Evolutionary conservation across 2,329 filamentous ascomycete species (phyloP), one percentile per base, ranked within the genome.

Genomic region (Microdochium bolleyi): DNA sequence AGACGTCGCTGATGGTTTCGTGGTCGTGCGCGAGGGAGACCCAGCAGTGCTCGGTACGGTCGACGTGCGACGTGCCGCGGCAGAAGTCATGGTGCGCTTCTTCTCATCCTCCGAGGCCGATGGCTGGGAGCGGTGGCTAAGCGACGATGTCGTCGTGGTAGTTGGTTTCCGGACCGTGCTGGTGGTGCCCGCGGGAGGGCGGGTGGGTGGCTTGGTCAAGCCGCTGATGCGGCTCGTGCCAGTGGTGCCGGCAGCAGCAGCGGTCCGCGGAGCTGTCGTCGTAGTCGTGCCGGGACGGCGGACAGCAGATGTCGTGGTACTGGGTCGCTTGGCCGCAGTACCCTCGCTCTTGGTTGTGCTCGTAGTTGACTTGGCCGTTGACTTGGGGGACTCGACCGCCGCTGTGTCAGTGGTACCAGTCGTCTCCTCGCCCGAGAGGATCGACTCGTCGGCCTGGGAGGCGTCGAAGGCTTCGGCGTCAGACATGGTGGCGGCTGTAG

Each of bases 41-140:
- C 62, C 58, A 4, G 70, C 56, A 54, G 68, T 67, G 55, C 70
- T 72, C 24, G 71, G 65, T 24, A 74, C 63, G n/a, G 70, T 67
- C 52, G 74, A 77, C 19, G 73, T 68, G 56, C 75, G 70, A 50
- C 75, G 69, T 19, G 72, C 65, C 24, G 71, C 65, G 19, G 62
- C 56, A 37, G 68, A 64, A 7, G 68, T 68, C 54, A 73, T 60
- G 22, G 62, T 64, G 3, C 73, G 64, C 61, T 70, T 76, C 66
- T 72, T 76, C 56, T 79, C 76, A 58, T 78, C 76, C 55, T 78
- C 76, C 52, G 75, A 76, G 50, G 72, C 70, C 55, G 76, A 77
- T 51, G 74, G 68, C n/a, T 73, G 73, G 49, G 74, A 72, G 56
- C 67, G 71, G 62, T 78, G 76, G 56, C 63, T 70, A 38, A 70